Percentiles rank a stretch among this genome's conserved stretches.
Evolutionary conservation across 441 rosid species (phyloP).

Genomic region (Populus tomentosa): DNA sequence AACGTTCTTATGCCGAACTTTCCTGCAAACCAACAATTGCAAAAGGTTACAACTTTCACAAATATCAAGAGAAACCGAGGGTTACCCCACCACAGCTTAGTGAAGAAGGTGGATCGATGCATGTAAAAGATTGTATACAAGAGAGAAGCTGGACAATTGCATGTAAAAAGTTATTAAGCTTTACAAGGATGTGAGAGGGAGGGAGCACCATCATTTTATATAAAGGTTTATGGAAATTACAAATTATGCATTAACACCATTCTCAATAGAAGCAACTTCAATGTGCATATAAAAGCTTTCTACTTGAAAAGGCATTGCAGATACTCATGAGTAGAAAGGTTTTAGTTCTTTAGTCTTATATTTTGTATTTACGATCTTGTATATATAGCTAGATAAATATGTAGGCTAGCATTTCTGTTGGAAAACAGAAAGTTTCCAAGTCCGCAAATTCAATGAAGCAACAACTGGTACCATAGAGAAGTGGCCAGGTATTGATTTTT

Average conservation of each 20-base stretch:
- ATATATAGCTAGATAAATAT: too few species aligned
- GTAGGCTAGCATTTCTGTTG: too few species aligned
- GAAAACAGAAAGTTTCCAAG: too few species aligned
- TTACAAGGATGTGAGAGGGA: not conserved
- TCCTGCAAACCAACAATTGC: conserved; percentile 43
- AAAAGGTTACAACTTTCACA: not conserved
- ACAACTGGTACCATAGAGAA: too few species aligned
- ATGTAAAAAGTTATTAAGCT: not conserved
- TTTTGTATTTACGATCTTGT: too few species aligned
- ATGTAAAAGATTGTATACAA: not conserved
- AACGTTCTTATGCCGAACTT: conserved; percentile 91
- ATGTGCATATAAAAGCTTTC: not conserved
- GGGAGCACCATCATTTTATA: not conserved
- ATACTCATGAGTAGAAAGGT: too few species aligned
- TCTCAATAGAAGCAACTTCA: not conserved
- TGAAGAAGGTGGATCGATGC: not conserved
- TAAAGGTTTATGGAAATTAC: not conserved
- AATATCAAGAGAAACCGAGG: not conserved
- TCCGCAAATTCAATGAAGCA: too few species aligned
- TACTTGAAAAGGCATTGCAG: too few species aligned
- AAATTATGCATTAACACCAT: not conserved
- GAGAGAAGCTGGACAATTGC: not conserved
- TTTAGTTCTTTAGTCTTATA: too few species aligned
- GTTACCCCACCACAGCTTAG: not conserved
- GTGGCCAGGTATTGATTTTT: too few species aligned